Evolutionary conservation across 495 filamentous ascomycete species (phyloP), one percentile per base, ranked within the genome.

Genomic region (Aspergillus ostianus): DNA sequence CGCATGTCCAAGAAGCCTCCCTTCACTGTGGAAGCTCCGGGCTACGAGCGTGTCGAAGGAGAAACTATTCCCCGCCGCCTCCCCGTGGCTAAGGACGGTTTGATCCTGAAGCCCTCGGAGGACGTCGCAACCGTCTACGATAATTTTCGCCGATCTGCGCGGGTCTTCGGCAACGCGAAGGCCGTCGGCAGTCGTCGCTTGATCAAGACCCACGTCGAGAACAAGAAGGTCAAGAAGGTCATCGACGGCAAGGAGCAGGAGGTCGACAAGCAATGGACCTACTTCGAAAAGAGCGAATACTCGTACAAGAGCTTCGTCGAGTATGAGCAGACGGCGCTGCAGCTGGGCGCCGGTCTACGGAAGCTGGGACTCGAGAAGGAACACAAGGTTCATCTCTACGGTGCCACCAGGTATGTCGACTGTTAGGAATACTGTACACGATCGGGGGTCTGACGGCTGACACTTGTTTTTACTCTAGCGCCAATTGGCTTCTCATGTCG

Each of bases 151-250:
- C 82, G 85, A 59, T 88, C 87, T 51, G 88, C 91, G 32, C 84
- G 84, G 47, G 87, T 90, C 71, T 97, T 85, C 75, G 94, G 94
- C 66, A 96, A 97, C 71, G 84, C 88, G 58, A 94, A 93, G 77
- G 88, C 88, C 58, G 77, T 97, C 63, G 94, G 89, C 60, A 87
- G 82, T 53, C 87, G 94, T 58, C 85, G 85, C 69, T 79, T 97
- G 56, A 78, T 98, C 73, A 86, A 90, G 70, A 90, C 86, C 7
- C 94, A 98, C 72, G 80, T 87, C 56, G 94, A 98, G 78, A 90
- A 86, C 63, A 98, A 96, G 83, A 97, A 94, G 84, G 77, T 98
- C 68, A 97, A 96, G 87, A 98, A 96, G 83, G 81, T 93, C 59
- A 82, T 98, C 18, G 92, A 98, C 73, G 94, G 94, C 47, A 84